These are phyloP conservation scores for Lactarius tabidus DNA, from an alignment of 768 basidiomycete genomes.

Conservation along the genomic window DNA sequence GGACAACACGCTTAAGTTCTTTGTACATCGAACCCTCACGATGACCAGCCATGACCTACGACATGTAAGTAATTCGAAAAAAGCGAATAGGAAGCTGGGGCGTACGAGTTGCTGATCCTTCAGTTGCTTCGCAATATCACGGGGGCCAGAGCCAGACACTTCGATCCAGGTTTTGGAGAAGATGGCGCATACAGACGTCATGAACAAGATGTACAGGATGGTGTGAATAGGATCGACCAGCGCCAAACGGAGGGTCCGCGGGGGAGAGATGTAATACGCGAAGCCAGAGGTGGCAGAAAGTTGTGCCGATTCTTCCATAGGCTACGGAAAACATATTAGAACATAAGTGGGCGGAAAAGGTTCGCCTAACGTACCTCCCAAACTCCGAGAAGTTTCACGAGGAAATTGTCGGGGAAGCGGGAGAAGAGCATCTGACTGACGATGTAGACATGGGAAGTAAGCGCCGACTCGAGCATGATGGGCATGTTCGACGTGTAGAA, in stretches of 20 bases:
- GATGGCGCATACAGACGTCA: slow-evolving; percentile 89
- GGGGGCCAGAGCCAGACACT: slow-evolving; percentile 91
- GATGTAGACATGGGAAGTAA: slow-evolving; percentile 93
- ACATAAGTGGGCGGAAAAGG: not conserved
- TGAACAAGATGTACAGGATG: slow-evolving; percentile 84
- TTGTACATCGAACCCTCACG: slow-evolving; percentile 99
- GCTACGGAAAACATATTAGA: slow-evolving; percentile 45
- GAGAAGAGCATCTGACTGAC: slow-evolving; percentile 92
- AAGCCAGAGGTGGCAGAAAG: slow-evolving; percentile 87
- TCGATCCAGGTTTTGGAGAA: slow-evolving; percentile 99
- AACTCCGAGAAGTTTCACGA: slow-evolving; percentile 88
- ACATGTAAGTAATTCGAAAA: not conserved
- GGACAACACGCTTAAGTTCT: slow-evolving; percentile 96
- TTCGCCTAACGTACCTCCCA: slow-evolving; percentile 76
- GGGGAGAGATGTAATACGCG: slow-evolving; percentile 97
- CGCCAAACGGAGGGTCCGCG: slow-evolving; percentile 86
- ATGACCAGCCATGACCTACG: slow-evolving; percentile 73
- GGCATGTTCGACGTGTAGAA: slow-evolving; percentile 99
- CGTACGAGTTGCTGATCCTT: slow-evolving; percentile 95
- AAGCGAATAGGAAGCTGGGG: not conserved
- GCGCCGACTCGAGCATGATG: slow-evolving; percentile 96
- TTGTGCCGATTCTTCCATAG: slow-evolving; percentile 90
- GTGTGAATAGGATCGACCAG: slow-evolving; percentile 94
- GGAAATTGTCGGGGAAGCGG: slow-evolving; percentile 87
- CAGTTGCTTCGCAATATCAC: slow-evolving; percentile 96